Evolutionary conservation across 495 filamentous ascomycete species (phyloP).

Genomic region (Daldinia vernicosa): DNA sequence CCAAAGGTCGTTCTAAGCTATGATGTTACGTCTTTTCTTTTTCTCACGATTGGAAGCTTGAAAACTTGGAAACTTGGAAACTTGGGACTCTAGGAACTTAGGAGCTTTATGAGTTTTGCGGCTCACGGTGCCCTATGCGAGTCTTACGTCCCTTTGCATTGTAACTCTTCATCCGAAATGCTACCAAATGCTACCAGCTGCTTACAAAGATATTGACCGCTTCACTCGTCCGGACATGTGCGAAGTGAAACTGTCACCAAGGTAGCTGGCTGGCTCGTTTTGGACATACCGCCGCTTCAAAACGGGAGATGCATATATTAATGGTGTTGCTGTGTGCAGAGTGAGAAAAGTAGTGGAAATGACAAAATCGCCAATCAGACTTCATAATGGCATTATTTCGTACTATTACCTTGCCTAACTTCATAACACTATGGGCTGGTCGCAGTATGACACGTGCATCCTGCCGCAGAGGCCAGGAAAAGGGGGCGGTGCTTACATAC

Average conservation of each 20-base stretch:
- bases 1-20: not conserved
- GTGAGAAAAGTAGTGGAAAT: slow-evolving; percentile 25
- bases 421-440: slow-evolving; percentile 18
- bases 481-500: slow-evolving; percentile 36
- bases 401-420: slow-evolving; percentile 1
- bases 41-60: slow-evolving; percentile 15
- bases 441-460: slow-evolving; percentile 32
- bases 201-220: slow-evolving; percentile 37
- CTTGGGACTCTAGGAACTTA: not conserved
- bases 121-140: slow-evolving; percentile 27
- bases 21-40: slow-evolving; percentile 10
- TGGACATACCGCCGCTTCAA: slow-evolving; percentile 36
- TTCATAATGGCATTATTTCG: slow-evolving; percentile 4
- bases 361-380: slow-evolving; percentile 26
- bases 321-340: slow-evolving; percentile 31
- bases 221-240: slow-evolving; percentile 35
- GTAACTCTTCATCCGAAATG: slow-evolving; percentile 5
- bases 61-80: not conserved
- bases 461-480: slow-evolving; percentile 15
- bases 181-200: slow-evolving; percentile 1
- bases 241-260: slow-evolving; percentile 32
- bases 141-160: slow-evolving; percentile 32
- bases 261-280: slow-evolving; percentile 33
- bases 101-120: slow-evolving; percentile 19
- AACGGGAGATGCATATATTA: slow-evolving; percentile 35